Evolutionary conservation across 768 basidiomycete genomes (phyloP).

Genomic region (Tubosaeta brunneosetosa): DNA sequence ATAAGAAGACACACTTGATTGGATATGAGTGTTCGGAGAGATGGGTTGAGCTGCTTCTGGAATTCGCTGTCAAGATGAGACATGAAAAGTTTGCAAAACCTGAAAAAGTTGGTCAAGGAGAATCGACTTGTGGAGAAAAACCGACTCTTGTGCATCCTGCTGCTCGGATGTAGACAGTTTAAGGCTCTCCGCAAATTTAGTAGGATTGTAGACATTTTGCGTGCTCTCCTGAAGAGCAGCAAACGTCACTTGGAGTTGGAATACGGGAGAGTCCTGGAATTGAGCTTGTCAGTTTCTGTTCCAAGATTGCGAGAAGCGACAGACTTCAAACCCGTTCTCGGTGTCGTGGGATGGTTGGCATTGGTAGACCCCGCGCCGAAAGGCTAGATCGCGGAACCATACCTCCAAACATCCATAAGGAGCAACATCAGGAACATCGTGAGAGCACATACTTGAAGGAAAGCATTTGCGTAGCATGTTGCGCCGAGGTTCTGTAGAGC

Average conservation of each 20-base stretch:
- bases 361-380: slow-evolving; percentile 78
- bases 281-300: neutral
- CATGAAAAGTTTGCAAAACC: slow-evolving; percentile 95
- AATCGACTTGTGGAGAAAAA: slow-evolving; percentile 1
- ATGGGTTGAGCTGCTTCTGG: slow-evolving; percentile 65
- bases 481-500: slow-evolving; percentile 81
- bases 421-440: neutral
- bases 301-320: slow-evolving; percentile 6
- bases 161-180: slow-evolving; percentile 79
- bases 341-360: slow-evolving; percentile 57
- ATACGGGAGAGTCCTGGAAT: slow-evolving; percentile 67
- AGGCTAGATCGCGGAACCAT: slow-evolving; percentile 84
- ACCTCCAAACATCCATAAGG: slow-evolving; percentile 45
- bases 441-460: slow-evolving; percentile 61
- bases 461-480: slow-evolving; percentile 96
- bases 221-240: slow-evolving; percentile 77
- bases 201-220: slow-evolving; percentile 74
- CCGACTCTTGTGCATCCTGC: slow-evolving; percentile 95
- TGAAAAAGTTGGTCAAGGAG: slow-evolving; percentile 28
- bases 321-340: slow-evolving; percentile 41
- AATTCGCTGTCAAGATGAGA: slow-evolving; percentile 84
- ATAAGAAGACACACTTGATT: slow-evolving; percentile 51
- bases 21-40: slow-evolving; percentile 63
- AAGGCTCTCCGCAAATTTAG: slow-evolving; percentile 79
- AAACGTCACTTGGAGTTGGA: slow-evolving; percentile 75